Percentiles rank a stretch among this genome's conserved stretches.
phyloP scores from a whole-genome alignment of 2,329 filamentous ascomycete species.

The Diaporthe vaccinii region DNA sequence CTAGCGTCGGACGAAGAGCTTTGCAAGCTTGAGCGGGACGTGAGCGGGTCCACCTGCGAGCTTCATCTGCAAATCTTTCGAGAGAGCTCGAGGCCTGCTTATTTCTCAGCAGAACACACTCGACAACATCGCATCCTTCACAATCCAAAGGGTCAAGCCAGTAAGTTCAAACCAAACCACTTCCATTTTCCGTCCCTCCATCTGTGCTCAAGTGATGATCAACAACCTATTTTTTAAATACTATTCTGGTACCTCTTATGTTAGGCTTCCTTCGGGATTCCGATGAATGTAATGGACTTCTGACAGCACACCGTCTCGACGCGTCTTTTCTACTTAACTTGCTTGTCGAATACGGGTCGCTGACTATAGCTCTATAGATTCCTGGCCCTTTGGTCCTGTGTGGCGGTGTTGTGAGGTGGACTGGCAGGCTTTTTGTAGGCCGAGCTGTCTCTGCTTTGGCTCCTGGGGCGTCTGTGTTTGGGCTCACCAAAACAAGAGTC shows the following conservation, averaged over 20 bases:
- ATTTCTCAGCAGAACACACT: not conserved
- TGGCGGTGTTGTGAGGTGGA: not conserved
- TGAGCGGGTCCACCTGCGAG: not conserved
- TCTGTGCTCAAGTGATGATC: slow-evolving; percentile 76
- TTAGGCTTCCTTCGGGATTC: slow-evolving; percentile 73
- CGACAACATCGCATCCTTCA: not conserved
- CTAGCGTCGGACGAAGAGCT: not conserved
- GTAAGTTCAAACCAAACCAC: slow-evolving; percentile 50
- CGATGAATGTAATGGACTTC: slow-evolving; percentile 91
- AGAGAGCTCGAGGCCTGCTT: not conserved
- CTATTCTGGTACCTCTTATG: slow-evolving; percentile 99
- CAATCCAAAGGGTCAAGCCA: slow-evolving; percentile 32
- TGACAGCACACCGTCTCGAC: slow-evolving; percentile 62
- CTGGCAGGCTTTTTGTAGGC: not conserved
- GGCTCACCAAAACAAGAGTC: not conserved
- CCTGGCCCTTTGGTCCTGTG: not conserved
- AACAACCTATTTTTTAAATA: slow-evolving; percentile 64
- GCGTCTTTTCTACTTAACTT: slow-evolving; percentile 13
- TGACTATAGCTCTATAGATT: slow-evolving; percentile 6
- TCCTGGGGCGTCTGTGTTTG: not conserved
- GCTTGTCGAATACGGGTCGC: not conserved
- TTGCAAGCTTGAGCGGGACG: not conserved
- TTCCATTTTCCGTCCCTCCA: slow-evolving; percentile 36
- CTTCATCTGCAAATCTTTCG: slow-evolving; percentile 28
- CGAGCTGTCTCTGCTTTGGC: not conserved